These are phyloP conservation scores for Eutypa lata DNA, from an alignment of 2,329 filamentous ascomycete genomes.

Conservation along the genomic window DNA sequence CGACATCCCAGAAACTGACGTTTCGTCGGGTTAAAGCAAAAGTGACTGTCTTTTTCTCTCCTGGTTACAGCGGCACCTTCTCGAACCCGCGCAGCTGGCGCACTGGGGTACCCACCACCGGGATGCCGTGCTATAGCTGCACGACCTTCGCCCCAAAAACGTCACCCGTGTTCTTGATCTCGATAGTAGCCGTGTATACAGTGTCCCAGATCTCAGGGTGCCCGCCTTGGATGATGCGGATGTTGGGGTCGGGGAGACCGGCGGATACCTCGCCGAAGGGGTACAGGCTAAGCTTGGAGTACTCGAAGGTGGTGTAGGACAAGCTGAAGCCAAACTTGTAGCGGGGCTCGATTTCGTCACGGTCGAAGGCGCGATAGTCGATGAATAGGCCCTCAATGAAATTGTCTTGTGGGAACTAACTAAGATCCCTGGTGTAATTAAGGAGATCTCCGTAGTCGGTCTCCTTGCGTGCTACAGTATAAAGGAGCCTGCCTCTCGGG, in stretches of 20 bases:
- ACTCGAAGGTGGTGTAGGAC: slow-evolving; percentile 70
- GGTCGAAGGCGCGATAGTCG: slow-evolving; percentile 89
- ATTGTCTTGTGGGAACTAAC: slow-evolving; percentile 63
- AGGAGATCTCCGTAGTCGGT: slow-evolving; percentile 55
- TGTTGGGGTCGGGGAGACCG: slow-evolving; percentile 48
- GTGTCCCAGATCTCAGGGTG: slow-evolving; percentile 59
- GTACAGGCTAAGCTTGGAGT: slow-evolving; percentile 50
- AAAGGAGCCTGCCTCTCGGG: slow-evolving; percentile 26
- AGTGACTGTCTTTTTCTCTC: slow-evolving; percentile 48
- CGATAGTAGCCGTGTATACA: slow-evolving; percentile 43
- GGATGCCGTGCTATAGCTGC: slow-evolving; percentile 41
- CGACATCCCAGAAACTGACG: slow-evolving; percentile 67
- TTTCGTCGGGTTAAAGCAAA: slow-evolving; percentile 63
- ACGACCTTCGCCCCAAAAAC: slow-evolving; percentile 36
- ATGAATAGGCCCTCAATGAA: slow-evolving; percentile 80
- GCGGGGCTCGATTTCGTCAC: slow-evolving; percentile 65
- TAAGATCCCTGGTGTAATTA: slow-evolving; percentile 49
- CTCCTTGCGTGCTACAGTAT: slow-evolving; percentile 26
- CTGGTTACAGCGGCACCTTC: slow-evolving; percentile 57
- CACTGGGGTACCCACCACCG: slow-evolving; percentile 55
- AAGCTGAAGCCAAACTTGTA: slow-evolving; percentile 84
- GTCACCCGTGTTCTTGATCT: slow-evolving; percentile 49
- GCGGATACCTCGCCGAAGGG: slow-evolving; percentile 37
- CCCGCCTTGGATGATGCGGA: slow-evolving; percentile 52
- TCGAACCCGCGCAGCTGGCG: slow-evolving; percentile 68